Evolutionary conservation across 176 grass and related monocot species (phyloP).

Genomic region (Panicum miliaceum): DNA sequence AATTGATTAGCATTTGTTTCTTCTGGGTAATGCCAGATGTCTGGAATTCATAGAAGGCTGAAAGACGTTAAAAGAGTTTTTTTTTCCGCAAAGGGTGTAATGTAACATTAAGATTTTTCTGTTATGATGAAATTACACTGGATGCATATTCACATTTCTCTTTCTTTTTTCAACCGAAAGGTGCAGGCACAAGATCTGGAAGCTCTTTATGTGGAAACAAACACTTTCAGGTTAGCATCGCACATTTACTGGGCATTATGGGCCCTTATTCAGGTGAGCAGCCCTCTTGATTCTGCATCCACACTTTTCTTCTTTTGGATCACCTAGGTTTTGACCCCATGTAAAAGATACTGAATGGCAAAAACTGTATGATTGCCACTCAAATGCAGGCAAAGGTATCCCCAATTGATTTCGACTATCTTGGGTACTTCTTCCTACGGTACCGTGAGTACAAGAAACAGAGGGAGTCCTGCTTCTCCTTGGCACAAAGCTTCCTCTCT

Average conservation of each 20-base stretch:
- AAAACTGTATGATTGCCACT: not conserved
- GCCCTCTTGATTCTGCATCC: not conserved
- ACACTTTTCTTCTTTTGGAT: not conserved
- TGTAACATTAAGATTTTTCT: not conserved
- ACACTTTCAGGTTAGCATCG: conserved; percentile 86
- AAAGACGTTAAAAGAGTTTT: not conserved
- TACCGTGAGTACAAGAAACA: conserved; percentile 95
- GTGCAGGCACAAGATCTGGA: conserved; percentile 67
- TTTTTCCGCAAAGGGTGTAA: not conserved
- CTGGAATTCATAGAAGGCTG: not conserved
- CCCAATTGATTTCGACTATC: conserved; percentile 91
- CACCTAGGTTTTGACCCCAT: not conserved
- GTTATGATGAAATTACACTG: not conserved
- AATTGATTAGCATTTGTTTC: conserved; percentile 23
- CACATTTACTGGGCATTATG: conserved; percentile 94
- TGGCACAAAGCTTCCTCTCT: conserved; percentile 53
- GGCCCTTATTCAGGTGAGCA: conserved; percentile 87
- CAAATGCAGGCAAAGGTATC: conserved; percentile 81
- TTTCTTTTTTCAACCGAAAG: conserved; percentile 33
- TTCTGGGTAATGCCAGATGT: conserved; percentile 6
- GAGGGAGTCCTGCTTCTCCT: conserved; percentile 55
- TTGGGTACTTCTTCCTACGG: conserved; percentile 85
- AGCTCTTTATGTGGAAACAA: conserved; percentile 80
- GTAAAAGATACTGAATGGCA: not conserved
- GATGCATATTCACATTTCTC: not conserved